Evolutionary conservation across 805 yeast species (phyloP).

Genomic region (Saturnispora bothae): DNA sequence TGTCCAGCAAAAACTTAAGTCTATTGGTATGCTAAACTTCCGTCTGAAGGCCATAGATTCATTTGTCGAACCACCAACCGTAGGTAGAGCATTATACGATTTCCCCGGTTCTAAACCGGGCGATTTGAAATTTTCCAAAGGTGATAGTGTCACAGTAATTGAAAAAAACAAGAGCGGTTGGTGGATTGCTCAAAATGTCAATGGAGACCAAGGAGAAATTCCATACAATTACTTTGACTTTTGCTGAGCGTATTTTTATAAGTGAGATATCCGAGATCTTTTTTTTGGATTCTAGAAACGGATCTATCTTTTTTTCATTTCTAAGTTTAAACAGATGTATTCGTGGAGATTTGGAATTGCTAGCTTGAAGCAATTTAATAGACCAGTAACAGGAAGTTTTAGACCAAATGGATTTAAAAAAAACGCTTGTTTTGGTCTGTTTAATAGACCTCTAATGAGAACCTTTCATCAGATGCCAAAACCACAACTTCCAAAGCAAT

Average conservation of each 20-base stretch:
- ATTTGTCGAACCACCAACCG: conserved; percentile 4
- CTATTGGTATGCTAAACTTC: conserved; percentile 4
- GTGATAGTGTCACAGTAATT: conserved; percentile 33
- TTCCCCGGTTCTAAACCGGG: conserved; percentile 29
- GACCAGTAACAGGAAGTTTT: not conserved
- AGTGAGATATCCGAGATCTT: not conserved
- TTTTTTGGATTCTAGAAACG: conserved; percentile 1
- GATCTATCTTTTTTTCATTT: conserved; percentile 6
- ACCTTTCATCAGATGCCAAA: not conserved
- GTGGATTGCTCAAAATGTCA: conserved; percentile 37
- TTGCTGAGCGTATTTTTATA: conserved; percentile 3
- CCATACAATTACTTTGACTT: conserved; percentile 32
- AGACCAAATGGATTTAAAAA: too few relatives aligned
- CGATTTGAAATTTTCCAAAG: conserved; percentile 35
- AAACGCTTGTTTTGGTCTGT: too few relatives aligned
- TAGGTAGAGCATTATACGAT: conserved; percentile 29
- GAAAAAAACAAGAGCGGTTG: conserved; percentile 32
- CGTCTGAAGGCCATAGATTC: not conserved
- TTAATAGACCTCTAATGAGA: not conserved
- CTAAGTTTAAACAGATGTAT: conserved; percentile 6
- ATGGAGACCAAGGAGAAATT: conserved; percentile 32
- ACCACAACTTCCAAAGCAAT: not conserved
- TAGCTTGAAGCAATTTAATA: not conserved
- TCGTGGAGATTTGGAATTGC: conserved; percentile 6
- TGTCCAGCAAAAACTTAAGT: conserved; percentile 1